A percentile compares a stretch with the other conserved stretches of the same genome.
phyloP scores from a whole-genome alignment of 2,329 filamentous ascomycete species.

The Colletotrichum cuscutae region DNA sequence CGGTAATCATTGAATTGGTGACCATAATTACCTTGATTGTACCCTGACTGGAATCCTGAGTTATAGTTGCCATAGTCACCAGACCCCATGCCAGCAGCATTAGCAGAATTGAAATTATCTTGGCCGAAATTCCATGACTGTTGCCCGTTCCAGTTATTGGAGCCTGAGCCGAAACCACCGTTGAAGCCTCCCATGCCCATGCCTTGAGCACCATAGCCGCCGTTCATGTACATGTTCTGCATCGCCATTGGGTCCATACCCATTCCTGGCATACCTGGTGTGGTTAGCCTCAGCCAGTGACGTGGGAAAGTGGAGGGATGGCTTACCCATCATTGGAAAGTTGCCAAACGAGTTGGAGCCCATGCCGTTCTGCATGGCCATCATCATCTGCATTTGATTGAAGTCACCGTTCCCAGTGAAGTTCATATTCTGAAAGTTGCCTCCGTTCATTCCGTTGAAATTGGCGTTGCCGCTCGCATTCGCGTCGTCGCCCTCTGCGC shows the following conservation, averaged over 20 bases:
- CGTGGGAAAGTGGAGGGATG: neutral
- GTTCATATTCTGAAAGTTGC: conserved; percentile 66
- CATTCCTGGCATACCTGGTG: conserved; percentile 81
- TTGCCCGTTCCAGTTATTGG: conserved; percentile 83
- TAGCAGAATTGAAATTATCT: conserved; percentile 91
- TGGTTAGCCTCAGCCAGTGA: conserved; percentile 41
- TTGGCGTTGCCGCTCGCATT: conserved; percentile 45
- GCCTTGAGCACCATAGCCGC: conserved; percentile 77
- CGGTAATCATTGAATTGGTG: conserved; percentile 84
- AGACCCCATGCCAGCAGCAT: conserved; percentile 82
- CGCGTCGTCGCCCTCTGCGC: conserved; percentile 37
- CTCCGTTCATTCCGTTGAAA: conserved; percentile 54
- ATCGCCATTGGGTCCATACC: conserved; percentile 84
- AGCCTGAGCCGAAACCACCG: conserved; percentile 68
- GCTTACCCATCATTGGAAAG: conserved; percentile 90
- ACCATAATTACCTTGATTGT: conserved; percentile 87
- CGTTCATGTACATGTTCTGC: conserved; percentile 83
- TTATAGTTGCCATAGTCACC: conserved; percentile 85
- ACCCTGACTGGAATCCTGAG: conserved; percentile 81
- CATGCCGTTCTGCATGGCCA: conserved; percentile 79
- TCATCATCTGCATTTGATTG: conserved; percentile 84
- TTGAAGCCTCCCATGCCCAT: conserved; percentile 85
- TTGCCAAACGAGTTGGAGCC: conserved; percentile 63
- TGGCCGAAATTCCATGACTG: conserved; percentile 86
- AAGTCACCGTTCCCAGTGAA: conserved; percentile 70